Percentiles rank a stretch among this genome's conserved stretches.
These are phyloP conservation scores for Sporisorium reilianum DNA, from an alignment of 1,284 basidiomycete genomes.

Conservation along the genomic window DNA sequence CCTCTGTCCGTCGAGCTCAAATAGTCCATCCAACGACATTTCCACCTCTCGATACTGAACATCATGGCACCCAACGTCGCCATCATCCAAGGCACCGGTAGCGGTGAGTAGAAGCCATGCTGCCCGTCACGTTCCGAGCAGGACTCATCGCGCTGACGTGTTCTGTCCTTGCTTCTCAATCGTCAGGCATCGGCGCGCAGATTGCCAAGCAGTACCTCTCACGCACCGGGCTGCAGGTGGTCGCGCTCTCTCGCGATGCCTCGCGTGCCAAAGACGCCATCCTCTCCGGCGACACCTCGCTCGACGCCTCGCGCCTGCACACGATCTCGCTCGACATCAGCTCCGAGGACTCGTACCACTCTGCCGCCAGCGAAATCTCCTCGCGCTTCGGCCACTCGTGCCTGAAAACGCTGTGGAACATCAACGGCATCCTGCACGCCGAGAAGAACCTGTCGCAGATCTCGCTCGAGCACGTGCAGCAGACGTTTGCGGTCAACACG, in stretches of 20 bases:
- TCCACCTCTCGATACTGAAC: neutral
- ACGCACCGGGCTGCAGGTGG: constrained; percentile 70
- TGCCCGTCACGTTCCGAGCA: neutral
- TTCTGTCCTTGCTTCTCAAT: neutral
- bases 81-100: constrained; percentile 59
- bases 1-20: neutral
- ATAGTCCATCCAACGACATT: neutral
- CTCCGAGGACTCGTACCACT: constrained; percentile 69
- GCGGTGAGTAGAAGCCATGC: constrained; percentile 25
- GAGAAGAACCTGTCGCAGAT: constrained; percentile 76
- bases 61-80: constrained; percentile 56
- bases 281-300: constrained; percentile 42
- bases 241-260: constrained; percentile 70
- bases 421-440: constrained; percentile 73
- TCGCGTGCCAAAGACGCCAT: constrained; percentile 65
- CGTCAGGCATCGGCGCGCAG: constrained; percentile 53
- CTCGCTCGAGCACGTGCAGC: constrained; percentile 71
- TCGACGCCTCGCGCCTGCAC: constrained; percentile 66
- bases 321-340: constrained; percentile 70
- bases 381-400: constrained; percentile 69
- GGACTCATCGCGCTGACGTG: neutral
- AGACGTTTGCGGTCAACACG: constrained; percentile 72
- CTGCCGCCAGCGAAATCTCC: constrained; percentile 69
- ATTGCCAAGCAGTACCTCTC: constrained; percentile 65
- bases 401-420: constrained; percentile 71